Conservation (phyloP, 257 asterid genomes). For the Solanum infundibuliforme region DNA sequence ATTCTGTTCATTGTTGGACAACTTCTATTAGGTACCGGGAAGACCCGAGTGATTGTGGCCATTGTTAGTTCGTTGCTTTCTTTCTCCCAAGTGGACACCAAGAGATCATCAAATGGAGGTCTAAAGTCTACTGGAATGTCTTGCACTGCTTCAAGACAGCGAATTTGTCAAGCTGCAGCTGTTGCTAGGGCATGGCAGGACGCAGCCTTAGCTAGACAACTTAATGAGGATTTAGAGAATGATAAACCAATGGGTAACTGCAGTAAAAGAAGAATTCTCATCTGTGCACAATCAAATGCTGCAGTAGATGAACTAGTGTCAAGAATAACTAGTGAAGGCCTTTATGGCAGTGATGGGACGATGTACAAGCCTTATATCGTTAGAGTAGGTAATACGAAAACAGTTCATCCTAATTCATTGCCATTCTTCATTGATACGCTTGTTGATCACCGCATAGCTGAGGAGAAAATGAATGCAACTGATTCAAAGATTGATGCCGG, state of each 20-base stretch:
- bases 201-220: slow-evolving; percentile 86
- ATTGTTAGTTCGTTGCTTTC: slow-evolving; percentile 82
- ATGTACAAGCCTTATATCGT: slow-evolving; percentile 81
- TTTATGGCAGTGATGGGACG: slow-evolving; percentile 64
- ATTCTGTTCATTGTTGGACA: neutral
- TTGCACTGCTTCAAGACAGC: slow-evolving; percentile 26
- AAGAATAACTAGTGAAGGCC: slow-evolving; percentile 75
- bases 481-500: slow-evolving; percentile 31
- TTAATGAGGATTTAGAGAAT: slow-evolving; percentile 38
- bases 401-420: slow-evolving; percentile 79
- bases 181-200: slow-evolving; percentile 97
- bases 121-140: slow-evolving; percentile 20
- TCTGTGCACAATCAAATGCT: slow-evolving; percentile 99
- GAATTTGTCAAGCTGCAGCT: slow-evolving; percentile 70
- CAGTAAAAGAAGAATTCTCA: slow-evolving; percentile 67
- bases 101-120: slow-evolving; percentile 29
- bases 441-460: slow-evolving; percentile 66
- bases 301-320: slow-evolving; percentile 96
- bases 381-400: slow-evolving; percentile 90
- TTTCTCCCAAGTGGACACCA: slow-evolving; percentile 35
- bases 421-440: slow-evolving; percentile 89
- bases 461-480: slow-evolving; percentile 37
- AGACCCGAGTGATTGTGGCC: slow-evolving; percentile 88
- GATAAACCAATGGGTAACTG: slow-evolving; percentile 30
- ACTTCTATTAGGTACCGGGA: slow-evolving; percentile 70